Percentiles rank a stretch among this genome's conserved stretches.
These are phyloP conservation scores for Baorangia bicolor DNA, from an alignment of 768 basidiomycete genomes.

Conservation along the genomic window DNA sequence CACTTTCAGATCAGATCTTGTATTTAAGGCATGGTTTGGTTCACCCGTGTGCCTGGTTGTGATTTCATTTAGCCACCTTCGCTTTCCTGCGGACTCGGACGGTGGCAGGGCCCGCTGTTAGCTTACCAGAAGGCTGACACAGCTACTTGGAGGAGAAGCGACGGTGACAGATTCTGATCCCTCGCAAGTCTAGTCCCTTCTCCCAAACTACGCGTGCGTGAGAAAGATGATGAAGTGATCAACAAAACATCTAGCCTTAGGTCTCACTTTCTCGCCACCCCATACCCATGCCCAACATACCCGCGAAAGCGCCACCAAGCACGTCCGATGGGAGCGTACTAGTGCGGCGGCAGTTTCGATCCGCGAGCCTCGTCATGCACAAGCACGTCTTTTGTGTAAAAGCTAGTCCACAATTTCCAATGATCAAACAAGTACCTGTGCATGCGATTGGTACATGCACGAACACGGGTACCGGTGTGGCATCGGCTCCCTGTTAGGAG, in stretches of 20 bases:
- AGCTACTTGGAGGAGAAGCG: constrained; percentile 26
- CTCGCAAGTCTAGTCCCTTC: constrained; percentile 4
- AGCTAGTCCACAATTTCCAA: constrained; percentile 23
- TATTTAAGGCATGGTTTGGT: constrained; percentile 31
- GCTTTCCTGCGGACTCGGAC: constrained; percentile 26
- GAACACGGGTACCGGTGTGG: not conserved
- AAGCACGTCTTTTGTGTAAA: not conserved
- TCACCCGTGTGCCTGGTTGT: constrained; percentile 33
- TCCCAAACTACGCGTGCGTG: constrained; percentile 21
- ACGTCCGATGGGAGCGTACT: constrained; percentile 14
- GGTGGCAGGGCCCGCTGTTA: constrained; percentile 17
- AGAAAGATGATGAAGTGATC: constrained; percentile 21
- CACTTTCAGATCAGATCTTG: constrained; percentile 35
- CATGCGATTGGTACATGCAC: not conserved
- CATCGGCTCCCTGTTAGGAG: constrained; percentile 16
- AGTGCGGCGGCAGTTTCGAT: constrained; percentile 17
- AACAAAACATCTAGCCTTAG: constrained; percentile 15
- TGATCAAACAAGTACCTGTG: constrained; percentile 1
- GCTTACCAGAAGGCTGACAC: constrained; percentile 20
- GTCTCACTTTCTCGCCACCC: constrained; percentile 17
- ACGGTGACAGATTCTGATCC: constrained; percentile 19
- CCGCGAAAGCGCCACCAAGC: constrained; percentile 22
- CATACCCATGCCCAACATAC: constrained; percentile 16
- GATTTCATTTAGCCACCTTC: constrained; percentile 39
- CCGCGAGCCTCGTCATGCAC: constrained; percentile 16